A percentile compares a stretch with the other conserved stretches of the same genome.
Evolutionary conservation across 2,329 filamentous ascomycete genomes (phyloP).

Genomic region (Sporothrix humicola): DNA sequence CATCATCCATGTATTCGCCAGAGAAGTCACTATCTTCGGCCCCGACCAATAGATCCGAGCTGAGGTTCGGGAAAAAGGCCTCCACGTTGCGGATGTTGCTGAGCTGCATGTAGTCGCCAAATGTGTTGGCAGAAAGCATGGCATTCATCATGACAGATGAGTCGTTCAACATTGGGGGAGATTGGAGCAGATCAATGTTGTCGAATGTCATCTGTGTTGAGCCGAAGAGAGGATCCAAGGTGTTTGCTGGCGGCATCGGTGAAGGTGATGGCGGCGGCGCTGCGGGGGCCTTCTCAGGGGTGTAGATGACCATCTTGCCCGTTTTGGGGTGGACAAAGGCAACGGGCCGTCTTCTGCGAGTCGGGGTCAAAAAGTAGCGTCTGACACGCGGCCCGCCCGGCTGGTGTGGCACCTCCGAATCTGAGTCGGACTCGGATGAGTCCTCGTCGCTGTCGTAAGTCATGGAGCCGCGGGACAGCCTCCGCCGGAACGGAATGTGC

Average conservation of each 20-base stretch:
- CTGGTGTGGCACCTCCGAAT: conserved; percentile 53
- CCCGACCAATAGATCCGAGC: conserved; percentile 61
- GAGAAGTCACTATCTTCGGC: conserved; percentile 58
- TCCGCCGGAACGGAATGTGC: conserved; percentile 55
- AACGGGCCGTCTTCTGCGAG: conserved; percentile 60
- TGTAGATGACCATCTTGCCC: conserved; percentile 69
- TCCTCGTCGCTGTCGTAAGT: conserved; percentile 50
- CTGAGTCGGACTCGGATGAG: conserved; percentile 60
- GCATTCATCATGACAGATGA: conserved; percentile 80
- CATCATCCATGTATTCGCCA: conserved; percentile 63
- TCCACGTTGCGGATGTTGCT: conserved; percentile 74
- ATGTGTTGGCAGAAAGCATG: conserved; percentile 64
- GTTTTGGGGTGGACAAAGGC: conserved; percentile 63
- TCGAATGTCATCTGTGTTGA: not conserved
- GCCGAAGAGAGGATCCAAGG: conserved; percentile 17
- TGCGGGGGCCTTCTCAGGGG: conserved; percentile 51
- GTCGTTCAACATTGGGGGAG: conserved; percentile 67
- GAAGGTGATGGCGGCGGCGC: not conserved
- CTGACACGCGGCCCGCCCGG: conserved; percentile 60
- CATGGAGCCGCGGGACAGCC: conserved; percentile 47
- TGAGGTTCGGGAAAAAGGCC: conserved; percentile 72
- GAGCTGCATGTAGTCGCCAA: conserved; percentile 63
- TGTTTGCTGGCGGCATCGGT: not conserved
- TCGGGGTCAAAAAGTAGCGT: conserved; percentile 59
- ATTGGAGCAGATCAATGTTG: conserved; percentile 39